Evolutionary conservation across 352 stramenopile genomes (phyloP).

Genomic region (Globisporangium recalcitrans): DNA sequence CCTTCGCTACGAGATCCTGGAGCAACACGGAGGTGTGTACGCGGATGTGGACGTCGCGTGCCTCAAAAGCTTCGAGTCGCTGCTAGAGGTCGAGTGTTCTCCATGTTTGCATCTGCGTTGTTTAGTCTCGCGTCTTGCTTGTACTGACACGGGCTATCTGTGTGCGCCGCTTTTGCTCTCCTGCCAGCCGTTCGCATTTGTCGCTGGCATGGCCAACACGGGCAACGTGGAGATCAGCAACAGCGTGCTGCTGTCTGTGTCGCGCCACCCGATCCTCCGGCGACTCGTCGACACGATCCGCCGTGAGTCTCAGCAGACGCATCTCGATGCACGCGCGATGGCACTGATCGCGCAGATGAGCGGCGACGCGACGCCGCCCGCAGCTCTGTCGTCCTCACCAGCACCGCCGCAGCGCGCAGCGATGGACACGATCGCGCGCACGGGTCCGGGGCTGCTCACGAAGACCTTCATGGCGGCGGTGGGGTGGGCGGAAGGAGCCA

Average conservation of each 20-base stretch:
- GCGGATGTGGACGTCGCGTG: conserved; percentile 71
- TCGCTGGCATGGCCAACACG: conserved; percentile 60
- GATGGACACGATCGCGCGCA: conserved; percentile 46
- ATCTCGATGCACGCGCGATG: conserved; percentile 19
- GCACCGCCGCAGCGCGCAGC: not conserved
- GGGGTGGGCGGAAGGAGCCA: conserved; percentile 21
- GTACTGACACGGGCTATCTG: not conserved
- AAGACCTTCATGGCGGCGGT: conserved; percentile 43
- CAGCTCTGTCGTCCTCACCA: not conserved
- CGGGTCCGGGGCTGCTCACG: conserved; percentile 47
- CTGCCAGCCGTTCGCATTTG: conserved; percentile 34
- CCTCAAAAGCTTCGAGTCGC: conserved; percentile 34
- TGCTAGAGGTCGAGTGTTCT: conserved; percentile 24
- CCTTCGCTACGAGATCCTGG: conserved; percentile 65
- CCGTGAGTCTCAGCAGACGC: conserved; percentile 5
- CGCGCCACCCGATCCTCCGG: conserved; percentile 26
- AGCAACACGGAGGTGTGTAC: conserved; percentile 50
- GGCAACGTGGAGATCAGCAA: conserved; percentile 74
- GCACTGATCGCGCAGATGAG: conserved; percentile 24
- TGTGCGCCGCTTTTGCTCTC: not conserved
- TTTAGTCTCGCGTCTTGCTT: not conserved
- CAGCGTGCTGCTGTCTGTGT: conserved; percentile 36
- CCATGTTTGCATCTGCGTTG: not conserved
- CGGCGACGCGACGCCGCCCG: conserved; percentile 8
- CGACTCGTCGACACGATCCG: conserved; percentile 32